A percentile compares a stretch with the other conserved stretches of the same genome.
phyloP scores from a whole-genome alignment of 768 basidiomycete species.

The Russula virescens region DNA sequence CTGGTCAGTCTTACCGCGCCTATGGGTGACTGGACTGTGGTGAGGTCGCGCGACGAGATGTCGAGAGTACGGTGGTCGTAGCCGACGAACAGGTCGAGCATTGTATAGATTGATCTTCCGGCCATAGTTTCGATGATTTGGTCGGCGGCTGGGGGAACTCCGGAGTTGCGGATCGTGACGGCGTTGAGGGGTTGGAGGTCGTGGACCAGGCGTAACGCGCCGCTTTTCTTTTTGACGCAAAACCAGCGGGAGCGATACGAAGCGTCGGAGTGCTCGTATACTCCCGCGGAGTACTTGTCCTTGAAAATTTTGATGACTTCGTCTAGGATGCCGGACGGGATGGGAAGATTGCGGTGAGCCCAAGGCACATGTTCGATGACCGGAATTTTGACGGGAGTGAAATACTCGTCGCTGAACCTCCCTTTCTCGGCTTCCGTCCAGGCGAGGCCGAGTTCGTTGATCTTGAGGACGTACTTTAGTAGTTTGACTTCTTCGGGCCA shows the following conservation, averaged over 20 bases:
- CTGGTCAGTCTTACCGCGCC: conserved; percentile 27
- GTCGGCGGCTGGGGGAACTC: conserved; percentile 23
- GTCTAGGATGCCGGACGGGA: conserved; percentile 18
- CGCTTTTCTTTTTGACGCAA: conserved; percentile 1
- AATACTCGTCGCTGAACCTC: neutral
- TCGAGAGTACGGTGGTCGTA: conserved; percentile 31
- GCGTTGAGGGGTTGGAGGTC: conserved; percentile 27
- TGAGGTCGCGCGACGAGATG: conserved; percentile 27
- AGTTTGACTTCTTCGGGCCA: conserved; percentile 29
- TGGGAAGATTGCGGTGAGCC: conserved; percentile 29
- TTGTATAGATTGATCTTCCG: conserved; percentile 23
- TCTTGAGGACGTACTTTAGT: conserved; percentile 28
- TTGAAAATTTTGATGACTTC: conserved; percentile 34
- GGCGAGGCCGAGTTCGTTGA: conserved; percentile 34
- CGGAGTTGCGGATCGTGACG: conserved; percentile 24
- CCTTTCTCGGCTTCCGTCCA: too few relatives aligned
- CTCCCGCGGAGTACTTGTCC: conserved; percentile 35
- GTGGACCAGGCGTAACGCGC: conserved; percentile 24
- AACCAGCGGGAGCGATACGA: neutral
- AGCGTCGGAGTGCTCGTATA: conserved; percentile 26
- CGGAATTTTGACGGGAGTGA: too few relatives aligned
- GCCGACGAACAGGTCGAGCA: too few relatives aligned
- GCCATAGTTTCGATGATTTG: conserved; percentile 28
- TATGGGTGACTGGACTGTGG: neutral
- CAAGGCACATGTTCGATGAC: conserved; percentile 29